Evolutionary conservation across 306 rosid genomes (phyloP).

Genomic region (Dalbergia oliveri): DNA sequence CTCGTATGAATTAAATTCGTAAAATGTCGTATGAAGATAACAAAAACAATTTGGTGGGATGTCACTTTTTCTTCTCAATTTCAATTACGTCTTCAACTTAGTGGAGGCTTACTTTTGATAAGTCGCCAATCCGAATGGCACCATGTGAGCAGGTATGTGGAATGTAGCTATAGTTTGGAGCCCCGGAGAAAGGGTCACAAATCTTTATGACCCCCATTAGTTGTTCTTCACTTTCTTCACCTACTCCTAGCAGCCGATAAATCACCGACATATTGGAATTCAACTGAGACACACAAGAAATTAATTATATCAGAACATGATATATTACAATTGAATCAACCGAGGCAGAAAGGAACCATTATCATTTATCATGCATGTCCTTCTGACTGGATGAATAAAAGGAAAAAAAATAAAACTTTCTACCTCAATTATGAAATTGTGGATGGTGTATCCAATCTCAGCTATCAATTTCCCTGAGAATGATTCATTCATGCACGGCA

Average conservation of each 20-base stretch:
- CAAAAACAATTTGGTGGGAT: too few species aligned
- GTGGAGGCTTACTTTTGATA: constrained; percentile 60
- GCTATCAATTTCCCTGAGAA: constrained; percentile 54
- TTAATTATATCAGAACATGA: neutral
- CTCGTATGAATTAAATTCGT: too few species aligned
- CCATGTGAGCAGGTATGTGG: constrained; percentile 57
- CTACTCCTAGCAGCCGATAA: constrained; percentile 55
- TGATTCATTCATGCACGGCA: constrained; percentile 68
- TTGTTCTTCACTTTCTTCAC: constrained; percentile 45
- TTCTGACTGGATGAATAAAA: neutral
- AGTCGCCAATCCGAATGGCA: constrained; percentile 52
- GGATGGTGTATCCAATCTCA: constrained; percentile 64
- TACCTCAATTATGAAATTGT: constrained; percentile 64
- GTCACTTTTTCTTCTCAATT: too few species aligned
- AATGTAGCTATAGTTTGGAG: constrained; percentile 61
- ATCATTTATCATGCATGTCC: neutral
- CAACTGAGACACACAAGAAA: constrained; percentile 55
- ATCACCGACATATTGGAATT: constrained; percentile 61
- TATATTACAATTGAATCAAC: constrained; percentile 15
- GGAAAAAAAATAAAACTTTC: neutral
- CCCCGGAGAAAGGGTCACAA: constrained; percentile 72
- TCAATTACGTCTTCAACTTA: neutral
- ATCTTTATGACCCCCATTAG: constrained; percentile 47
- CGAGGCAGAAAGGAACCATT: constrained; percentile 33
- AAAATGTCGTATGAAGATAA: too few species aligned